Evolutionary conservation across 495 filamentous ascomycete species (phyloP), one percentile per base, ranked within the genome.

Genomic region (Poronia punctata): DNA sequence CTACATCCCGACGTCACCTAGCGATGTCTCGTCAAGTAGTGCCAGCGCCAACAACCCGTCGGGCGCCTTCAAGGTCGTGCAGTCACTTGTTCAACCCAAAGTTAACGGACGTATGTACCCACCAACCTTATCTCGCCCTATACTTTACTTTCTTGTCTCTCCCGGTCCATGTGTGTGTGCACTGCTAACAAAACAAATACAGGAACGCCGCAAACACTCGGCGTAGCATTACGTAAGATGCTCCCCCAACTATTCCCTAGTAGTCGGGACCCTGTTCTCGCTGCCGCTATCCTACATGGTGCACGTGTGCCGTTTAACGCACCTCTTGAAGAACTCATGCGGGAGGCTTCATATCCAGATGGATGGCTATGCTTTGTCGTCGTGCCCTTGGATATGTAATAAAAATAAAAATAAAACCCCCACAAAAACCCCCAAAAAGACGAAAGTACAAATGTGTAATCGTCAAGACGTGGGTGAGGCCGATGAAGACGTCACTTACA

Each of bases 281-380:
- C 93, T n/a, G 85, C 84, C 46, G 82, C 87, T 9, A 79, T 97
- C 18, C 52, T 96, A 49, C 92, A 99, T 66, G 93, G 92, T 4
- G 84, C 80, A 3, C 77, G 82, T 3, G 74, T 96, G 39, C 88
- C 92, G 4, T 82, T 97, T 71, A 63, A 64, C 40, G 84, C 88
- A 1, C 80, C 79, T n/a, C 60, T 97, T 17, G 86, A 92, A 51
- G 90, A 97, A 31, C 64, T 98, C 21, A 80, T 89, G 57, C 68
- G 81, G 27, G 80, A 76, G 38, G 84, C 83, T 11, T 77, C 87
- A 0, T 97, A 97, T 63, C 78, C 84, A 0, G 92, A 98, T 62
- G 92, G 92, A 1, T 98, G 90, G 81, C 57, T 94, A 14, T 86
- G 90, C 65, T 56, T 97, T 9, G 84, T 84, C 28, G 74, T 98